phyloP scores from a whole-genome alignment of 495 filamentous ascomycete genomes.

The Penicillium egyptiacum region DNA sequence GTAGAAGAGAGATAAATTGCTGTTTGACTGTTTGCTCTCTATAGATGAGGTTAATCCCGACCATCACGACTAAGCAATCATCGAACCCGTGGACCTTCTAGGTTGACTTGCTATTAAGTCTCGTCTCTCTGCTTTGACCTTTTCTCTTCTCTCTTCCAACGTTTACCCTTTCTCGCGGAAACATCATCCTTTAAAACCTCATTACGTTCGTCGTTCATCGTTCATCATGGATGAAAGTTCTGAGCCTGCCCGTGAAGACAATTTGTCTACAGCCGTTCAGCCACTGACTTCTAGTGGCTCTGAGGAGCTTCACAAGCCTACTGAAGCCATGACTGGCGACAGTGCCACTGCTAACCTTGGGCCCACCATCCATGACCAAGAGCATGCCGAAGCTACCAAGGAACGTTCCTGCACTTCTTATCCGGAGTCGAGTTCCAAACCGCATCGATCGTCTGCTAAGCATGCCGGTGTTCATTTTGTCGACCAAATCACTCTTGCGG shows the following conservation, averaged over 20 bases:
- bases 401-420: not conserved
- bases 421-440: not conserved
- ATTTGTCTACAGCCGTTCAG: not conserved
- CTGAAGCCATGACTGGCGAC: not conserved
- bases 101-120: not conserved
- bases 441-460: not conserved
- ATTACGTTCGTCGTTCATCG: not conserved
- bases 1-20: not conserved
- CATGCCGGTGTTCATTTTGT: not conserved
- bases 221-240: not conserved
- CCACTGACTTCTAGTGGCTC: not conserved
- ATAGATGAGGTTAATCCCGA: not conserved
- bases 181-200: not conserved
- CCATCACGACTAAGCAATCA: not conserved
- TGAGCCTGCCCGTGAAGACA: not conserved
- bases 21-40: not conserved
- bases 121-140: not conserved
- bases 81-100: not conserved
- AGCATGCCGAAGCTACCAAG: not conserved
- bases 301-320: not conserved
- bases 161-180: not conserved
- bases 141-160: not conserved
- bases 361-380: not conserved
- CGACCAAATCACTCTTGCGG: not conserved
- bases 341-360: not conserved